Percentiles rank a stretch among this genome's conserved stretches.
Evolutionary conservation across 495 filamentous ascomycete genomes (phyloP).

Genomic region (Pyronema omphalodes): DNA sequence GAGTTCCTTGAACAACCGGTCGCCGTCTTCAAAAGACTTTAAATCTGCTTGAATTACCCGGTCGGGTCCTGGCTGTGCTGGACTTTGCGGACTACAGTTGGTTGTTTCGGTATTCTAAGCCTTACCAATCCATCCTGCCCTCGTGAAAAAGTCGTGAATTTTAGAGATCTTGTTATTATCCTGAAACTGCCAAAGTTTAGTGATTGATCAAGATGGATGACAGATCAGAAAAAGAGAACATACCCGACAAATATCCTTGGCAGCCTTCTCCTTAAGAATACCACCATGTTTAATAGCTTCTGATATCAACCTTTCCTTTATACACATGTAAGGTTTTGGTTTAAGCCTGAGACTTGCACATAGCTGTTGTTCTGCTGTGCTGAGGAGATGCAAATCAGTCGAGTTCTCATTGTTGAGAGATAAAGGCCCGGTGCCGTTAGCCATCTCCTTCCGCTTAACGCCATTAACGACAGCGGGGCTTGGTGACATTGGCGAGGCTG

Average conservation of each 20-base stretch:
- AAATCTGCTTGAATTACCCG: too few species aligned
- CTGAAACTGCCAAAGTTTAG: not conserved
- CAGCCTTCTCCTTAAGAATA: slow-evolving; percentile 74
- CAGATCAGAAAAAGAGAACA: slow-evolving; percentile 6
- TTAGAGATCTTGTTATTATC: slow-evolving; percentile 46
- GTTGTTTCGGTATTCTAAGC: slow-evolving; percentile 1
- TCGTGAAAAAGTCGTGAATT: slow-evolving; percentile 87
- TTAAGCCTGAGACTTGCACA: slow-evolving; percentile 65
- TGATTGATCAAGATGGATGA: not conserved
- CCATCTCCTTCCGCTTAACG: slow-evolving; percentile 6
- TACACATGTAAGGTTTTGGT: slow-evolving; percentile 84
- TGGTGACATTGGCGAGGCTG: slow-evolving; percentile 16
- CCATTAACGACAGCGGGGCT: slow-evolving; percentile 8
- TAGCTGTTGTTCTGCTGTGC: slow-evolving; percentile 63
- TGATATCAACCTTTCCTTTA: slow-evolving; percentile 75
- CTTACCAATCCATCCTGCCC: slow-evolving; percentile 81
- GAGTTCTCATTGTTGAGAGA: slow-evolving; percentile 58
- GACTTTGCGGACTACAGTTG: too few species aligned
- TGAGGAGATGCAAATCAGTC: slow-evolving; percentile 70
- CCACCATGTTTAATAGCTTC: slow-evolving; percentile 81
- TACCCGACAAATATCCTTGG: slow-evolving; percentile 49
- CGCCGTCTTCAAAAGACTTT: too few species aligned
- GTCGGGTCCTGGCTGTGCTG: too few species aligned
- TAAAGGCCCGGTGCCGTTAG: slow-evolving; percentile 36
- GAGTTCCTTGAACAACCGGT: too few species aligned